phyloP scores from a whole-genome alignment of 1,139 yeast genomes.

The Blastobotrys capitulatus region DNA sequence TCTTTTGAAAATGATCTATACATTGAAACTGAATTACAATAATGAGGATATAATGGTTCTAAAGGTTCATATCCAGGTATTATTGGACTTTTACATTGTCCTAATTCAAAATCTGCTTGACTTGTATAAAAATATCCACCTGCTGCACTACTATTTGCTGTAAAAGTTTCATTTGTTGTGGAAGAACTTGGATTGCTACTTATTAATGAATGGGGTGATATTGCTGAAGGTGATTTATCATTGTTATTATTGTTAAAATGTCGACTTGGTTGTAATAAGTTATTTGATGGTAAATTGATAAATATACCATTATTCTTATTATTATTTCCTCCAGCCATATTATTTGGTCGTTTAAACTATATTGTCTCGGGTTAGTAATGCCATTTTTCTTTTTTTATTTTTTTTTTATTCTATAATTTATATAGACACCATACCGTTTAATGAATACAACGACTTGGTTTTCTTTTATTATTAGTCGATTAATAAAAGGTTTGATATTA shows the following conservation, averaged over 20 bases:
- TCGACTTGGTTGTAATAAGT: not conserved
- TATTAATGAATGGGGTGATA: not conserved
- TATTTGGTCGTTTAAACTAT: not conserved
- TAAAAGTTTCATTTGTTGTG: not conserved
- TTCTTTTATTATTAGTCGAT: no score
- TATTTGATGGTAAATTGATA: conserved; percentile 1
- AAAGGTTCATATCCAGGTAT: conserved; percentile 24
- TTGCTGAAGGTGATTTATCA: not conserved
- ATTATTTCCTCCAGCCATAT: conserved; percentile 2
- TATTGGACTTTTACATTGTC: conserved; percentile 8
- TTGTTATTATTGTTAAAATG: not conserved
- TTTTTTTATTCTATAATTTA: no score
- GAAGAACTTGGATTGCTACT: not conserved
- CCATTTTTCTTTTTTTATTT: not conserved
- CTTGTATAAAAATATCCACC: not conserved
- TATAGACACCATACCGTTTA: no score
- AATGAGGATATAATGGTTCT: conserved; percentile 25
- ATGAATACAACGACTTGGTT: no score
- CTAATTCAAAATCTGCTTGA: not conserved
- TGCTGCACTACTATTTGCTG: not conserved
- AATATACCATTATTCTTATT: conserved; percentile 4
- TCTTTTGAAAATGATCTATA: conserved; percentile 21
- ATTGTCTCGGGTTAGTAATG: no score
- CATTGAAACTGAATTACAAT: conserved; percentile 25
- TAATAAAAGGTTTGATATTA: no score